Conservation (phyloP, 2,329 filamentous ascomycete species). For the Arthroderma sp. region DNA sequence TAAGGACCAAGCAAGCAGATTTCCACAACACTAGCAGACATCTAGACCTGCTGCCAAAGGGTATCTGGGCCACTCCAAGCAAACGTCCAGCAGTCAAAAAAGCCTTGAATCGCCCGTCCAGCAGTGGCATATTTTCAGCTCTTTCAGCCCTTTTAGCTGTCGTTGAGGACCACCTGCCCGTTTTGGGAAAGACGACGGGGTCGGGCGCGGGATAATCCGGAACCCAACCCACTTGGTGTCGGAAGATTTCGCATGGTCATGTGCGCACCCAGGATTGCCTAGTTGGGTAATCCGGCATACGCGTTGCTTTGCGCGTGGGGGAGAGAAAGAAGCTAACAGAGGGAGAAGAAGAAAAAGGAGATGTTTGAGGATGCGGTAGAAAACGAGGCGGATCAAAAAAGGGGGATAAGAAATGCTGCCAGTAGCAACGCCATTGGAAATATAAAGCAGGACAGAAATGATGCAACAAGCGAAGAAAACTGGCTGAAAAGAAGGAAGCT, state of each 20-base stretch:
- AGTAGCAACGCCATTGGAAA: neutral
- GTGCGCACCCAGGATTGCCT: slow-evolving; percentile 2
- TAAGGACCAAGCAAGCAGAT: neutral
- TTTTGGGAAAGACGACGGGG: neutral
- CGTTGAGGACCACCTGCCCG: neutral
- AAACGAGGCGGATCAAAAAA: slow-evolving; percentile 1
- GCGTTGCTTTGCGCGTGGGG: neutral
- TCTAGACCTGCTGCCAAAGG: neutral
- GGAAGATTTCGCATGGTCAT: slow-evolving; percentile 9
- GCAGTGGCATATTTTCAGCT: neutral
- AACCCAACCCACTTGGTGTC: neutral
- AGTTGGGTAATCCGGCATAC: slow-evolving; percentile 2
- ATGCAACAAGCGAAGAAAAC: neutral
- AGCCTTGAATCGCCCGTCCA: neutral
- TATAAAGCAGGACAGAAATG: neutral
- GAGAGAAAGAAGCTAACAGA: neutral
- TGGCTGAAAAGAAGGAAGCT: neutral
- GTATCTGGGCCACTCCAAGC: neutral
- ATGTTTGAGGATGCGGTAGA: neutral
- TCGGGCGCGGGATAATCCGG: neutral
- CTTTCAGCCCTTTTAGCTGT: neutral
- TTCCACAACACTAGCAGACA: neutral
- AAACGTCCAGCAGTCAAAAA: neutral
- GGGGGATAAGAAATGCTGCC: neutral
- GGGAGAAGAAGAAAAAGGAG: slow-evolving; percentile 2